Conservation (phyloP, 495 filamentous ascomycete species). For the Thozetella sp. region DNA sequence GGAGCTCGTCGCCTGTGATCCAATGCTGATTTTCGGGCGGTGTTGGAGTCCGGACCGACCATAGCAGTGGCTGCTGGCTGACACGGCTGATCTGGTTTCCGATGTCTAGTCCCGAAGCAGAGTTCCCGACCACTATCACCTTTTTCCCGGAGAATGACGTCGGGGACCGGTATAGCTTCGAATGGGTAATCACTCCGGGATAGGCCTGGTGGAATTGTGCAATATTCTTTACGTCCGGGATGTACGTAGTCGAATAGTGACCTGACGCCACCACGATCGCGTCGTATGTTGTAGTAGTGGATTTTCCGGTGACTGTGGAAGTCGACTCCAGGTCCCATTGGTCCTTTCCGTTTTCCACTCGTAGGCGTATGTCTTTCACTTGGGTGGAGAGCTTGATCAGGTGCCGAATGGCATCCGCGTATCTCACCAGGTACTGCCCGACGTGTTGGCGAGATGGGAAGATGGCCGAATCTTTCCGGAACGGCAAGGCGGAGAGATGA, state of each 20-base stretch:
- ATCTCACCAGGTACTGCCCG: conserved; percentile 71
- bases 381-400: conserved; percentile 42
- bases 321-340: conserved; percentile 51
- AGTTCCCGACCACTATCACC: conserved; percentile 74
- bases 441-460: conserved; percentile 74
- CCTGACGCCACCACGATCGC: conserved; percentile 82
- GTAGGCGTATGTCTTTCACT: conserved; percentile 34
- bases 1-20: conserved; percentile 32
- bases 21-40: conserved; percentile 25
- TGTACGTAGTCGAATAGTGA: conserved; percentile 72
- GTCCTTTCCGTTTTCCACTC: conserved; percentile 25
- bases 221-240: conserved; percentile 55
- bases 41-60: conserved; percentile 37
- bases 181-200: conserved; percentile 73
- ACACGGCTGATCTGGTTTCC: conserved; percentile 68
- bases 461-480: conserved; percentile 61
- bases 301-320: conserved; percentile 40
- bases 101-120: conserved; percentile 80
- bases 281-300: conserved; percentile 61
- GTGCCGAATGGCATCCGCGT: conserved; percentile 65
- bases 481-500: conserved; percentile 72
- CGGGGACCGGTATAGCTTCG: conserved; percentile 73
- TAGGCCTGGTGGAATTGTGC: conserved; percentile 54
- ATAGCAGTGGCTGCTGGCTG: conserved; percentile 38
- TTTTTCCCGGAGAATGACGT: conserved; percentile 53